phyloP scores from a whole-genome alignment of 2,329 filamentous ascomycete genomes.

The Exophiala xenobiotica region DNA sequence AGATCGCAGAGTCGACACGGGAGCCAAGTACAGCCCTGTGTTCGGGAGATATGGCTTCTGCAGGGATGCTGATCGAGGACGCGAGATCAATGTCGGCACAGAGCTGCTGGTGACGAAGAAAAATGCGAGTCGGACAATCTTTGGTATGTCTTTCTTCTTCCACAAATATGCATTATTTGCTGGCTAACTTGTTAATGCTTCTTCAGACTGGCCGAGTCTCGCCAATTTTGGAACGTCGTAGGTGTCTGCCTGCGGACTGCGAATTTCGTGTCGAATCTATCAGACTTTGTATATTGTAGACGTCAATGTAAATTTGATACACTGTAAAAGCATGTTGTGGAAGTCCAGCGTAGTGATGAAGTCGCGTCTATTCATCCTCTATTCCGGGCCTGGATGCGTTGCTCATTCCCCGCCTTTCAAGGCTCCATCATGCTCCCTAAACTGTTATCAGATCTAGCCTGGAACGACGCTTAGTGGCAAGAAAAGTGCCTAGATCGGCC shows the following conservation, averaged over 20 bases:
- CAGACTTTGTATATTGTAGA: too few relatives aligned
- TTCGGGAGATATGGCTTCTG: slow-evolving; percentile 29
- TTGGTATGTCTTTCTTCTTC: slow-evolving; percentile 15
- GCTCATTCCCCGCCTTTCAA: too few relatives aligned
- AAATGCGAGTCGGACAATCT: slow-evolving; percentile 11
- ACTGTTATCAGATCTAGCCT: too few relatives aligned
- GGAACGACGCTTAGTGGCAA: too few relatives aligned
- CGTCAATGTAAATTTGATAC: too few relatives aligned
- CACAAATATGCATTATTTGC: neutral
- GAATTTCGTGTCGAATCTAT: too few relatives aligned
- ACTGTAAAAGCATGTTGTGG: too few relatives aligned
- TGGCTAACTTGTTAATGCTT: neutral
- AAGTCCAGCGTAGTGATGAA: too few relatives aligned
- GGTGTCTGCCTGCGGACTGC: neutral
- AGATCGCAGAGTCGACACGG: slow-evolving; percentile 30
- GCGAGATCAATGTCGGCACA: slow-evolving; percentile 9
- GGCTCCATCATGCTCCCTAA: too few relatives aligned
- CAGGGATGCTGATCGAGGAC: neutral
- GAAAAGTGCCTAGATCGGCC: too few relatives aligned
- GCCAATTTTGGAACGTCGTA: neutral
- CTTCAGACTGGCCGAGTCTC: slow-evolving; percentile 1
- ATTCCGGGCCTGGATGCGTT: too few relatives aligned
- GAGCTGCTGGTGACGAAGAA: slow-evolving; percentile 13
- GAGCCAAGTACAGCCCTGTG: slow-evolving; percentile 31
- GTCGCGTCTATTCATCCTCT: too few relatives aligned